Conservation (phyloP, 805 yeast species). For the Yamadazyma paraphyllophila region DNA sequence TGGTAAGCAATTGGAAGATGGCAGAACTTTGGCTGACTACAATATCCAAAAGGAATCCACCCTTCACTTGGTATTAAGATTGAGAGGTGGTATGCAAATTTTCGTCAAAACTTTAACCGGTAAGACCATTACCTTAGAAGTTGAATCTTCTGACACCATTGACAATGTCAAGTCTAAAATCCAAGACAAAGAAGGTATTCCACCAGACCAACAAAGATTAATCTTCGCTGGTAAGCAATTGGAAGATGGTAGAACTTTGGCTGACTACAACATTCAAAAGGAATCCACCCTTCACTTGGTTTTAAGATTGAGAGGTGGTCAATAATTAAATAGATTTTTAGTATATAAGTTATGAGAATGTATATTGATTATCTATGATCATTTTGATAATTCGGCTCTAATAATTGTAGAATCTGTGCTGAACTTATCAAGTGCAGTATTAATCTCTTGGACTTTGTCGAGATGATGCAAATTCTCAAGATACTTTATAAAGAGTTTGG, state of each 20-base stretch:
- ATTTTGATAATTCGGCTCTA: conserved; percentile 25
- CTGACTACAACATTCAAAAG: conserved; percentile 97
- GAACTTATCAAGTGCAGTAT: conserved; percentile 15
- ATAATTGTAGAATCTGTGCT: conserved; percentile 46
- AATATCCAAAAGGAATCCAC: conserved; percentile 98
- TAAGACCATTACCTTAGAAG: conserved; percentile 79
- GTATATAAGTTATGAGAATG: conserved; percentile 3
- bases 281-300: conserved; percentile 95
- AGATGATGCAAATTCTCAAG: conserved; percentile 15
- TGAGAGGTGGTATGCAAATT: conserved; percentile 83
- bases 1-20: conserved; percentile 96
- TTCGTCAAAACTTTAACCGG: conserved; percentile 37
- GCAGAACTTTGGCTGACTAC: conserved; percentile 95
- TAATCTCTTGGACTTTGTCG: conserved; percentile 15
- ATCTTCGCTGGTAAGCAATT: conserved; percentile 97
- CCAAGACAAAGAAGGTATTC: conserved; percentile 96
- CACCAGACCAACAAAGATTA: conserved; percentile 96
- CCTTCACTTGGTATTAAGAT: conserved; percentile 91
- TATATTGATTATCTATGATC: conserved; percentile 1
- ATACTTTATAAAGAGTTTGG: conserved; percentile 19
- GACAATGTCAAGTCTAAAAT: conserved; percentile 96
- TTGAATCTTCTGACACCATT: conserved; percentile 94
- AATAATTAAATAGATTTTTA: conserved; percentile 9
- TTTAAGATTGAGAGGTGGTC: conserved; percentile 95
- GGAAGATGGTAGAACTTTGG: conserved; percentile 92